Conservation (phyloP, 2,329 filamentous ascomycete species). For the Xylariaceae sp. region DNA sequence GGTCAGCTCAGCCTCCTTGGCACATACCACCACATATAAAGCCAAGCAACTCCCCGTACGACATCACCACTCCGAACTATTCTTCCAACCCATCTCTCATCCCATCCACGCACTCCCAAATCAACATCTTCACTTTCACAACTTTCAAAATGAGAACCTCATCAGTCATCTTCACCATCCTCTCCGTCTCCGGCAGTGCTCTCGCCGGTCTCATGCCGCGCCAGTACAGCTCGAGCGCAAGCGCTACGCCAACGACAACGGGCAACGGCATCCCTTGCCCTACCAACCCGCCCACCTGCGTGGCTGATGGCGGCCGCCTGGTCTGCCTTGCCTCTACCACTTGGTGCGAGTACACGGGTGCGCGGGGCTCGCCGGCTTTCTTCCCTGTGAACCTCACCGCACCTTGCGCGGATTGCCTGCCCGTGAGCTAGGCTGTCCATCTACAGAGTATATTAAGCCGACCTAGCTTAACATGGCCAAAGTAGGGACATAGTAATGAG, state of each 20-base stretch:
- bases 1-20: background rate
- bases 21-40: background rate
- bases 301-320: slow-evolving; percentile 10
- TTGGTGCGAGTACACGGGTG: slow-evolving; percentile 18
- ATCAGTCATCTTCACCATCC: slow-evolving; percentile 11
- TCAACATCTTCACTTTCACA: background rate
- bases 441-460: too few species aligned
- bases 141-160: slow-evolving; percentile 12
- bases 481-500: too few species aligned
- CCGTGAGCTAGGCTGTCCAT: too few species aligned
- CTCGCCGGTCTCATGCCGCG: slow-evolving; percentile 11
- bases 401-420: slow-evolving; percentile 14
- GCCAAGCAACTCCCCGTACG: background rate
- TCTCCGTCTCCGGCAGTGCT: slow-evolving; percentile 9
- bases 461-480: too few species aligned
- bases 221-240: background rate
- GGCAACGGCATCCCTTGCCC: slow-evolving; percentile 13
- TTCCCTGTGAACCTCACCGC: slow-evolving; percentile 16
- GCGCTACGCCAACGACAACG: slow-evolving; percentile 5
- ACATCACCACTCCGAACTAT: background rate
- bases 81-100: background rate
- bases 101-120: background rate
- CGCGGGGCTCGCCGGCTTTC: slow-evolving; percentile 14
- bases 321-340: slow-evolving; percentile 18
- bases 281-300: slow-evolving; percentile 13